phyloP scores from a whole-genome alignment of 1,139 yeast genomes.

The Arxiozyma slooffiae region DNA sequence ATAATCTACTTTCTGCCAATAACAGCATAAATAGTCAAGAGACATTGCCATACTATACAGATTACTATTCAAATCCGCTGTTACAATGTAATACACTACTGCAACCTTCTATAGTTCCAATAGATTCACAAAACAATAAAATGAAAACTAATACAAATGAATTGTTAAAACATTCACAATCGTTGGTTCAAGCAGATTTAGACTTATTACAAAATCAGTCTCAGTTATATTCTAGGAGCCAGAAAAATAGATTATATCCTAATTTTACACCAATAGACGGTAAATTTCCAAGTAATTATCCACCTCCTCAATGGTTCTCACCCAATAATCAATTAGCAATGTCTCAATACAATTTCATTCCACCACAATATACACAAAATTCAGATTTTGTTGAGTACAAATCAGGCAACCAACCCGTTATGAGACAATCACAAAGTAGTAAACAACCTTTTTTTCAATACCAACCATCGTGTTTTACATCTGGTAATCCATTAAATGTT shows the following conservation, averaged over 20 bases:
- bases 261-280: background rate
- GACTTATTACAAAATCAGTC: background rate
- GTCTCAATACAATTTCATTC: constrained; percentile 1
- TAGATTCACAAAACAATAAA: background rate
- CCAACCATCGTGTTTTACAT: constrained; percentile 3
- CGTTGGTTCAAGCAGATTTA: background rate
- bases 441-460: constrained; percentile 1
- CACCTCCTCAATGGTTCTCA: background rate
- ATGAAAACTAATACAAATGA: background rate
- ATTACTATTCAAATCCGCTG: background rate
- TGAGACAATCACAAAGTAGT: background rate
- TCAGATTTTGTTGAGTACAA: background rate
- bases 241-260: background rate
- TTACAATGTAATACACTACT: background rate
- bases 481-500: background rate
- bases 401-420: background rate
- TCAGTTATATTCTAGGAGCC: background rate
- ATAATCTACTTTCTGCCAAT: background rate
- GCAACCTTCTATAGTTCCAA: background rate
- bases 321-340: background rate
- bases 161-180: background rate
- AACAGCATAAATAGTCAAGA: background rate
- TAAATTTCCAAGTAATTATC: background rate
- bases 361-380: background rate
- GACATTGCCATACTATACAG: background rate